Evolutionary conservation across 495 filamentous ascomycete genomes (phyloP).

Genomic region (Apodospora peruviana): DNA sequence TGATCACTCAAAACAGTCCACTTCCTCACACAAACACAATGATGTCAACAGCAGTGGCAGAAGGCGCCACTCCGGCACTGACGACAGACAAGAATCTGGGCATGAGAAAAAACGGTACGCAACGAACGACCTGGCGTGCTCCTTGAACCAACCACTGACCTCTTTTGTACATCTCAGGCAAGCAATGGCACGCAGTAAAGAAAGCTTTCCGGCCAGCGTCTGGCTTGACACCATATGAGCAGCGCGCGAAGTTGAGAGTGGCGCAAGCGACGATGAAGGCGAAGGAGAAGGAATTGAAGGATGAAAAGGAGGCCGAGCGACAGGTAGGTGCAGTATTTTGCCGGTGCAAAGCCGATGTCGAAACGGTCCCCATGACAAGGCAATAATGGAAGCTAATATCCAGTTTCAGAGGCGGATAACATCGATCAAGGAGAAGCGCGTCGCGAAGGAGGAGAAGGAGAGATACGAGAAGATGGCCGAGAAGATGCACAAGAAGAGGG

Average conservation of each 20-base stretch:
- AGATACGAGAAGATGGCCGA: constrained; percentile 91
- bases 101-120: constrained; percentile 61
- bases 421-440: constrained; percentile 74
- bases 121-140: no score
- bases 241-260: constrained; percentile 60
- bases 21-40: neutral
- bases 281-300: constrained; percentile 89
- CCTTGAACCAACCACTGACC: no score
- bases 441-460: constrained; percentile 86
- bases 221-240: constrained; percentile 70
- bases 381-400: no score
- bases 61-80: neutral
- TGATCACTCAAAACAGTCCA: neutral
- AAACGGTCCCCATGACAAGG: no score
- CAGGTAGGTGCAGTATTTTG: constrained; percentile 49
- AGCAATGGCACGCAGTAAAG: constrained; percentile 83
- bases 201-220: constrained; percentile 81
- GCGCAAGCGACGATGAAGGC: constrained; percentile 71
- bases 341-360: neutral
- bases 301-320: constrained; percentile 84
- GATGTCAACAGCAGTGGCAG: neutral
- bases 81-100: constrained; percentile 32
- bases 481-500: constrained; percentile 93
- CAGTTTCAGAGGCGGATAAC: constrained; percentile 59
- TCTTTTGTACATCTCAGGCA: no score